Evolutionary conservation across 768 basidiomycete species (phyloP), one percentile per base, ranked within the genome.

Genomic region (Boletus reticuloceps): DNA sequence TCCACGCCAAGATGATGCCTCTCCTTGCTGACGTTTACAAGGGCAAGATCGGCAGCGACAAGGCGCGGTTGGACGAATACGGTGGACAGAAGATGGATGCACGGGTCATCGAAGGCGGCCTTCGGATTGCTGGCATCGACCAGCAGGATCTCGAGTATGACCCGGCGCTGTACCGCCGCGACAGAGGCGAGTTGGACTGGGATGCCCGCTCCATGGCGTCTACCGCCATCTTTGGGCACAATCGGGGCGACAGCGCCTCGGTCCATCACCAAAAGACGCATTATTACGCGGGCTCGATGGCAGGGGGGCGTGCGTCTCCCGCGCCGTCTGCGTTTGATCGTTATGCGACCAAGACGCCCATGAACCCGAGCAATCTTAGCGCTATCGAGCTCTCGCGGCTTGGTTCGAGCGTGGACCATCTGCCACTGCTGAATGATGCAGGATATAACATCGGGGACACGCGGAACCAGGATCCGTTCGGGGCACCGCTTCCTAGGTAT

Each of bases 181-280:
- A 94, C 66, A 79, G 88, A 56, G 91, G 90, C 50, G 91, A 96
- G 69, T 67, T 86, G 46, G 92, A 95, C 63, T 96, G 91, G 92
- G 94, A 97, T 61, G 78, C 79, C 43, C 83, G 85, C 9, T 93
- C 91, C 0, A 77, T 93, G 60, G 79, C 84, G 7, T 85, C 86
- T 11, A 77, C 80, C 0, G 79, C 76, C 27, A 64, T 85, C 45
- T 74, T 88, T 44, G 69, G 64, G 36, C 79, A 81, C 42, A 54
- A 53, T 14, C 63, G 55, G 6, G 58, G 47, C 9, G 76, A 77
- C 50, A 72, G 73, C 20, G 67, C 72, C 1, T 76, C 79, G 6
- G 58, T 77, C 6, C 69, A 77, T n/a, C 71, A 72, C 17, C 66
- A 74, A 42, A 79, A 77, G 58, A 72, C 74, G 12, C 73, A 73